Conservation (phyloP, 768 basidiomycete species). For the Amanita inopinata region DNA sequence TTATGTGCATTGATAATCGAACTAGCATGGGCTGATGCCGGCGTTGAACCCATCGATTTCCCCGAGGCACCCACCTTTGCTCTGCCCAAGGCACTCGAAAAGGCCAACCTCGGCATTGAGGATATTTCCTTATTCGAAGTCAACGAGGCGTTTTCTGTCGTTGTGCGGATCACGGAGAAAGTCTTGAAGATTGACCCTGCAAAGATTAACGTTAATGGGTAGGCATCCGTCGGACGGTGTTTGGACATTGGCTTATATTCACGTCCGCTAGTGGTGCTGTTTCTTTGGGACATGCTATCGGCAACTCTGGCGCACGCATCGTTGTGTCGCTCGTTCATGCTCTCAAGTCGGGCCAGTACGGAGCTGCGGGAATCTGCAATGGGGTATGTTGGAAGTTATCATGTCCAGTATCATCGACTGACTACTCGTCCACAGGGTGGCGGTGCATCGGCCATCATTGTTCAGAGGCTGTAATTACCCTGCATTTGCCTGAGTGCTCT, state of each 20-base stretch:
- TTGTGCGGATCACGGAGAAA: slow-evolving; percentile 86
- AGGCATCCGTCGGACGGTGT: slow-evolving; percentile 21
- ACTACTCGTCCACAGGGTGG: slow-evolving; percentile 53
- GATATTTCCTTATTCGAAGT: slow-evolving; percentile 93
- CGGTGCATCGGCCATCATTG: slow-evolving; percentile 82
- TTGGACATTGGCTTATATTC: slow-evolving; percentile 7
- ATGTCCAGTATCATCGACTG: slow-evolving; percentile 7
- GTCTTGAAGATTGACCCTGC: slow-evolving; percentile 72
- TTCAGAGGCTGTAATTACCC: slow-evolving; percentile 66
- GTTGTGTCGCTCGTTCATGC: slow-evolving; percentile 87
- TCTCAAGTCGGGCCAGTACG: slow-evolving; percentile 88
- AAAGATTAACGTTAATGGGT: slow-evolving; percentile 90
- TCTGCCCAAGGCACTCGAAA: slow-evolving; percentile 78
- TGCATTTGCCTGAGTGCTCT: too few relatives aligned
- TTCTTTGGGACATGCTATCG: slow-evolving; percentile 92
- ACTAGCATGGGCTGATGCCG: slow-evolving; percentile 91
- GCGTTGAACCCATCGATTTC: slow-evolving; percentile 96
- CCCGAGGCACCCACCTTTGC: slow-evolving; percentile 91
- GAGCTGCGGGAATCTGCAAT: slow-evolving; percentile 94
- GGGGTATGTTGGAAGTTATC: slow-evolving; percentile 50
- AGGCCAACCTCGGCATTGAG: slow-evolving; percentile 69
- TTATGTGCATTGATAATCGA: slow-evolving; percentile 10
- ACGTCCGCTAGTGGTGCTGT: slow-evolving; percentile 74
- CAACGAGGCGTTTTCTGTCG: slow-evolving; percentile 97
- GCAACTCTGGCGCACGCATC: slow-evolving; percentile 92